Evolutionary conservation across 2,329 filamentous ascomycete species (phyloP).

Genomic region (Sarocladium oryzae): DNA sequence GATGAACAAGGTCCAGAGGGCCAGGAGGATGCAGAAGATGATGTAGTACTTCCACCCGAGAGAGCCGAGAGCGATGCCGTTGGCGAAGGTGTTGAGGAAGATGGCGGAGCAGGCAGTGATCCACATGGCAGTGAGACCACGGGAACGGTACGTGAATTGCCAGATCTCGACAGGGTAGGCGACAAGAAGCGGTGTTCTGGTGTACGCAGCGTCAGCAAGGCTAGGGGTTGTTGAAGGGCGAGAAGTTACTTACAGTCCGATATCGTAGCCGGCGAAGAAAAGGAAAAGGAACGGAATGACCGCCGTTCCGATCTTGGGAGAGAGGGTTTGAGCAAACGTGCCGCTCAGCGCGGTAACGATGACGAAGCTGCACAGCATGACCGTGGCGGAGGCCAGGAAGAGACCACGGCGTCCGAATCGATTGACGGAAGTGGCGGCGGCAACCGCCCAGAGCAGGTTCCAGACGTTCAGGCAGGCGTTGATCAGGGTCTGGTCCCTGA

Average conservation of each 20-base stretch:
- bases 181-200: conserved; percentile 37
- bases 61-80: conserved; percentile 18
- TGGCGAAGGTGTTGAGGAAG: conserved; percentile 32
- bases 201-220: not conserved
- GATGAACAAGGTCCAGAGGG: conserved; percentile 15
- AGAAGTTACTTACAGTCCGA: conserved; percentile 18
- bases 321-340: conserved; percentile 19
- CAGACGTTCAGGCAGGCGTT: conserved; percentile 29
- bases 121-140: conserved; percentile 20
- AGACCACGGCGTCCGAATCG: conserved; percentile 20
- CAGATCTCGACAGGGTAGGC: conserved; percentile 36
- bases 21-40: conserved; percentile 15
- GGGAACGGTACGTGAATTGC: conserved; percentile 29
- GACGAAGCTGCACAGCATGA: not conserved
- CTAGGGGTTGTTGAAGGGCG: too few species aligned
- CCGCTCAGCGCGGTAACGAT: conserved; percentile 23
- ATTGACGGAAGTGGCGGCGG: conserved; percentile 22
- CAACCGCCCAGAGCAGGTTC: conserved; percentile 23
- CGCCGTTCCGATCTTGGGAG: conserved; percentile 30
- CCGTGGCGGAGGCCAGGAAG: conserved; percentile 8
- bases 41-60: conserved; percentile 18
- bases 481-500: conserved; percentile 32
- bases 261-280: conserved; percentile 38
- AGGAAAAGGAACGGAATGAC: conserved; percentile 43
- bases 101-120: conserved; percentile 28